These are phyloP conservation scores for Chenopodium quinoa DNA, from an alignment of 148 eudicot species.

Conservation along the genomic window DNA sequence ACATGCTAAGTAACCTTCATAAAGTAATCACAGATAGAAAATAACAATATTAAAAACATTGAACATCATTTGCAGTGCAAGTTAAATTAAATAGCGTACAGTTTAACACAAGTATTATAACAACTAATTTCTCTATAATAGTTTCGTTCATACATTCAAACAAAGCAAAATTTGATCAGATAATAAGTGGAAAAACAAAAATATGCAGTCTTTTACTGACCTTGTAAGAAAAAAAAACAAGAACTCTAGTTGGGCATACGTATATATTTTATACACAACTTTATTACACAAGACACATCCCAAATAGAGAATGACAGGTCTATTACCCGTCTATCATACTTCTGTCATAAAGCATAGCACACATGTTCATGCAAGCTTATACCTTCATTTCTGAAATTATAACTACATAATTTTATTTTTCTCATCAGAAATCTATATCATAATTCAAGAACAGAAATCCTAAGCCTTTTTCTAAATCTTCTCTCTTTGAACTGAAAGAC, in stretches of 20 bases:
- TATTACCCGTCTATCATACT: not conserved
- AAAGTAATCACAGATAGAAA: not conserved
- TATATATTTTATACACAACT: too few relatives aligned
- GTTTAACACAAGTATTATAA: too few relatives aligned
- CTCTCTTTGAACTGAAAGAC: not conserved
- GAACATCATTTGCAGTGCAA: not conserved
- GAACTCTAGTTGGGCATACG: too few relatives aligned
- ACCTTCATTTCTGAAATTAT: not conserved
- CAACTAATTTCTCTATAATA: too few relatives aligned
- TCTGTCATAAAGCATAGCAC: not conserved
- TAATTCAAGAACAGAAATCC: not conserved
- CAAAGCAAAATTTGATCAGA: too few relatives aligned
- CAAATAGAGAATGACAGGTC: not conserved
- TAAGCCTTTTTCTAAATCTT: not conserved
- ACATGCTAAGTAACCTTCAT: constrained; percentile 94
- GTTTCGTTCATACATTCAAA: too few relatives aligned
- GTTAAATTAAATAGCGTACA: not conserved
- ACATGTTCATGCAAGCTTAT: not conserved
- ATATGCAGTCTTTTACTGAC: too few relatives aligned
- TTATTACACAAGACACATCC: not conserved
- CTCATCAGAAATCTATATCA: too few relatives aligned
- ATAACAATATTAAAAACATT: not conserved
- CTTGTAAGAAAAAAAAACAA: too few relatives aligned
- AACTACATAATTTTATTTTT: too few relatives aligned
- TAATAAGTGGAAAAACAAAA: too few relatives aligned